Evolutionary conservation across 208 protist species (phyloP), one percentile per base, ranked within the genome.

Genomic region (Leishmania turanica): DNA sequence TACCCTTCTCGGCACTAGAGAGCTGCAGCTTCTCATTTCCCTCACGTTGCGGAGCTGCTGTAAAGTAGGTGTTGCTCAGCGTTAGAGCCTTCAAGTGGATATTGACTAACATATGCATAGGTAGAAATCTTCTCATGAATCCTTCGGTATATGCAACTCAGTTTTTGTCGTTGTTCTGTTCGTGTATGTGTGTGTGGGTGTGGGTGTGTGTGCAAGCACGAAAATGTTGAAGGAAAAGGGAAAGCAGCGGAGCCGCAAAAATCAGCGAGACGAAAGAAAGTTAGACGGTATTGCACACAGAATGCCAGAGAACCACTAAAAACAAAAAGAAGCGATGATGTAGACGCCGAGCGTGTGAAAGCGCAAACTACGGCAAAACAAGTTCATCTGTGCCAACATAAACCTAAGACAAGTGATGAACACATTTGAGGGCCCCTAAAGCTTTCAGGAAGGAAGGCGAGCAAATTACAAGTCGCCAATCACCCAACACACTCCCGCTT

Each of bases 1-100:
- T 90, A 42, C 97, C 97, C 76, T 97, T 83, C 53, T 90, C 89
- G 37, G 96, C 97, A 90, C 97, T 86, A 64, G 87, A 91, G 11
- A 98, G 81, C 4, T 72, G 79, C 56, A 98, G 88, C 80, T 94
- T 97, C 75, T 98, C 95, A 13, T 87, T 79, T 37, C 93, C 90
- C 45, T 75, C 76, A 34, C 58, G 65, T 13, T 71, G 73, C 45
- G 62, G 53, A 53, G 73, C 53, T 54, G 42, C 40, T 47, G 81
- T 87, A 78, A 92, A 93, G 86, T 92, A 93, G 27, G 84, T 89
- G 47, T 91, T 92, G 60, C 79, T 91, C 77, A 93, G 66, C 69
- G 82, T 79, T 17, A 89, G 53, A 49, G 88, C 87, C 74, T 95
- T 96, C 42, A 95, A 71, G 77, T 93, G 88, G 89, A 97, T 95